Evolutionary conservation across 495 filamentous ascomycete species (phyloP).

Genomic region (Xylona heveae): DNA sequence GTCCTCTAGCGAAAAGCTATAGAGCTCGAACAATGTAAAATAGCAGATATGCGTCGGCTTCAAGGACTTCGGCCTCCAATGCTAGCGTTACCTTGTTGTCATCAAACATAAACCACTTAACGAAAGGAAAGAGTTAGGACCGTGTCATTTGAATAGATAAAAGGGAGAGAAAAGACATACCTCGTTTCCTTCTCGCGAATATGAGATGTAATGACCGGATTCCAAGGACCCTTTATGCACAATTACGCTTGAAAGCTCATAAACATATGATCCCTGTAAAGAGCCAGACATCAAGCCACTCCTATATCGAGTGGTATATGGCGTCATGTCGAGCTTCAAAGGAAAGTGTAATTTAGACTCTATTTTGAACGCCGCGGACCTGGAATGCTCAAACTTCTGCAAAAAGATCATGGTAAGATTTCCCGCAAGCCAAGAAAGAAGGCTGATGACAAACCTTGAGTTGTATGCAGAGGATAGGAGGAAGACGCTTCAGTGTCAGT

Average conservation of each 20-base stretch:
- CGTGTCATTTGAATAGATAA: constrained; percentile 3
- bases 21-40: constrained; percentile 60
- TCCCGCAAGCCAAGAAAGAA: constrained; percentile 2
- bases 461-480: constrained; percentile 77
- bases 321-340: constrained; percentile 66
- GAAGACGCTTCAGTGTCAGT: constrained; percentile 54
- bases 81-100: constrained; percentile 74
- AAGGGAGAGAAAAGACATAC: constrained; percentile 15
- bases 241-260: constrained; percentile 67
- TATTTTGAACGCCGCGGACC: constrained; percentile 51
- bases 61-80: constrained; percentile 55
- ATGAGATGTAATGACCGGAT: constrained; percentile 78
- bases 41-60: constrained; percentile 63
- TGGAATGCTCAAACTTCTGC: constrained; percentile 60
- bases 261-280: constrained; percentile 33
- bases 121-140: constrained; percentile 7
- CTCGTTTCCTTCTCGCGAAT: constrained; percentile 56
- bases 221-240: constrained; percentile 79
- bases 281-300: constrained; percentile 24
- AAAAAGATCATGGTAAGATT: neutral
- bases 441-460: constrained; percentile 41
- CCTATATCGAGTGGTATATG: constrained; percentile 44
- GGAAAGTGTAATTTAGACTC: constrained; percentile 66
- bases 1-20: no score
- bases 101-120: constrained; percentile 76